Conservation (phyloP, 1,139 yeast species). For the Saccharomyces uvarum region DNA sequence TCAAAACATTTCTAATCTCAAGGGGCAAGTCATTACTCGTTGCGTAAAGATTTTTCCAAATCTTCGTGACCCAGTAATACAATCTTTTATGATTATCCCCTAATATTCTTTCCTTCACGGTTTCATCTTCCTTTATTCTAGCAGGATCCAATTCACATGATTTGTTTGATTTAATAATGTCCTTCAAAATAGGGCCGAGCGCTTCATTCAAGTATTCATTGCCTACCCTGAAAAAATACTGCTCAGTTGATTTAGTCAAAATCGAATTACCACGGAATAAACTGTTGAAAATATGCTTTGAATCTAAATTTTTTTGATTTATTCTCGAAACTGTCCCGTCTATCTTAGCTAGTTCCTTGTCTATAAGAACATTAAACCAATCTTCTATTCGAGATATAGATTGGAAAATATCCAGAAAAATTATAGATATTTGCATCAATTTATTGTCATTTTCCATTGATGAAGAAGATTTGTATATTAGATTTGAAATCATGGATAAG, state of each 20-base stretch:
- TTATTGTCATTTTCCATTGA: conserved; percentile 36
- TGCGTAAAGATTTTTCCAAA: conserved; percentile 65
- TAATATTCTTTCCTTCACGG: conserved; percentile 35
- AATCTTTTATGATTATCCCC: conserved; percentile 49
- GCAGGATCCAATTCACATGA: conserved; percentile 71
- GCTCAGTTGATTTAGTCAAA: conserved; percentile 72
- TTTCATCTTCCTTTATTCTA: conserved; percentile 39
- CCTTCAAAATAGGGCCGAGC: conserved; percentile 59
- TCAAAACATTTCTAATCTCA: conserved; percentile 55
- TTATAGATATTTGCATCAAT: conserved; percentile 46
- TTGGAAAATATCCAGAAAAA: conserved; percentile 59
- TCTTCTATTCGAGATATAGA: conserved; percentile 53
- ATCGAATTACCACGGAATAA: conserved; percentile 80
- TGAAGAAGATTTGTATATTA: conserved; percentile 21
- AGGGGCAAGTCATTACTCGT: conserved; percentile 74
- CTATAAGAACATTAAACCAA: conserved; percentile 65
- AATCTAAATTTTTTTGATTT: conserved; percentile 12
- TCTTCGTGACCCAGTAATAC: conserved; percentile 46
- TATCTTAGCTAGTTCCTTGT: conserved; percentile 48
- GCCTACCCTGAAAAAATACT: conserved; percentile 69
- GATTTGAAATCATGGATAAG: conserved; percentile 1
- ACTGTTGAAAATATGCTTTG: conserved; percentile 48
- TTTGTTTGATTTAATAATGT: conserved; percentile 44
- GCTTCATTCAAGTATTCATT: conserved; percentile 68
- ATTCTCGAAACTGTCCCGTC: conserved; percentile 27